Conservation (phyloP, 2,329 filamentous ascomycete species). For the Verticillium nubilum region DNA sequence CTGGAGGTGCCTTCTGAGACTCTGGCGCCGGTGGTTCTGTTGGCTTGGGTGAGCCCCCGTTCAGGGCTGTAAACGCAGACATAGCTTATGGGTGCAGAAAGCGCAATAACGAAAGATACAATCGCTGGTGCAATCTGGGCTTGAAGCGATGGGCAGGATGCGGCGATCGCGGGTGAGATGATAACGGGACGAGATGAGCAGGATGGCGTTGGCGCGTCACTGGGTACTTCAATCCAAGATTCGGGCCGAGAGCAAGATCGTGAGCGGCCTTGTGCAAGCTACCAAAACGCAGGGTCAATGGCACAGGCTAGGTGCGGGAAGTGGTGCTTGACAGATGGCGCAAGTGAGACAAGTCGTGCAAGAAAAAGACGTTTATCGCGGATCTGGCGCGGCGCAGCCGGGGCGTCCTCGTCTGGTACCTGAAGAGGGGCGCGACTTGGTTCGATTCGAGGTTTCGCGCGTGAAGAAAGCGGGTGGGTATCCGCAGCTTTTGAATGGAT, state of each 20-base stretch:
- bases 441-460: not conserved
- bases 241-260: slow-evolving; percentile 9
- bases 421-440: not conserved
- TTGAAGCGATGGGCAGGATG: not conserved
- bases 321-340: not conserved
- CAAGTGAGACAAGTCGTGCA: not conserved
- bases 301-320: not conserved
- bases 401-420: not conserved
- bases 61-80: slow-evolving; percentile 48
- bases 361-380: not conserved
- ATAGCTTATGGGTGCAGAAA: slow-evolving; percentile 23
- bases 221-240: slow-evolving; percentile 8
- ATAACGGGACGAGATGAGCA: slow-evolving; percentile 6
- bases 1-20: slow-evolving; percentile 23
- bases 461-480: not conserved
- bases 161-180: slow-evolving; percentile 2
- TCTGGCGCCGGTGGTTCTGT: slow-evolving; percentile 26
- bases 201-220: slow-evolving; percentile 8
- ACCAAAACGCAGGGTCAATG: slow-evolving; percentile 4
- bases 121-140: not conserved
- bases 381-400: not conserved
- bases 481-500: not conserved
- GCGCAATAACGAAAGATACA: not conserved
- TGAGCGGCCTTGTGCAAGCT: slow-evolving; percentile 3
- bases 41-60: slow-evolving; percentile 41